Percentiles rank a stretch among this genome's conserved stretches.
Evolutionary conservation across 148 eudicot genomes (phyloP).

Genomic region (Amaranthus cruentus): DNA sequence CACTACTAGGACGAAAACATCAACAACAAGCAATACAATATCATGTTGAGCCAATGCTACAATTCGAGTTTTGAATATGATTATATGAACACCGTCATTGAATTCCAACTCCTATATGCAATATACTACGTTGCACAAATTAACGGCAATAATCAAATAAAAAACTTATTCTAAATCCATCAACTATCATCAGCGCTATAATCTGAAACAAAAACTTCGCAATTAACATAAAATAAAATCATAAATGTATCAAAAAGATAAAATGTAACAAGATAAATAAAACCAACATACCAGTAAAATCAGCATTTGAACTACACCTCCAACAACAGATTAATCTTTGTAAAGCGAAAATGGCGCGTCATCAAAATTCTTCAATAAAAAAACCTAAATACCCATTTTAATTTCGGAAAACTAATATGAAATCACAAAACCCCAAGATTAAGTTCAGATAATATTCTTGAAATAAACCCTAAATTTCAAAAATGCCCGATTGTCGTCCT

Average conservation of each 20-base stretch:
- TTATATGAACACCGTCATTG: neutral
- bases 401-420: neutral
- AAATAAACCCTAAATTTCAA: neutral
- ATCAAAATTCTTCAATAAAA: neutral
- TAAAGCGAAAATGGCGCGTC: neutral
- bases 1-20: neutral
- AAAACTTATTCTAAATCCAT: neutral
- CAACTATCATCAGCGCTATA: no score
- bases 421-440: neutral
- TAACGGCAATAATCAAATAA: neutral
- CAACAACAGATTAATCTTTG: neutral
- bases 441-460: neutral
- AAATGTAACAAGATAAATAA: neutral
- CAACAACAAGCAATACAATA: neutral
- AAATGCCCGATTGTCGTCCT: slow-evolving; percentile 9
- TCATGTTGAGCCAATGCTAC: no score
- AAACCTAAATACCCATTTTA: slow-evolving; percentile 6
- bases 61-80: neutral
- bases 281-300: slow-evolving; percentile 6
- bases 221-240: neutral
- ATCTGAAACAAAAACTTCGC: neutral
- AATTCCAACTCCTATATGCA: neutral
- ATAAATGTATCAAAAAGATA: neutral
- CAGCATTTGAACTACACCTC: slow-evolving; percentile 3
- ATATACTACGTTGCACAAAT: neutral